These are phyloP conservation scores for Kregervanrija delftensis DNA, from an alignment of 805 yeast genomes.

Conservation along the genomic window DNA sequence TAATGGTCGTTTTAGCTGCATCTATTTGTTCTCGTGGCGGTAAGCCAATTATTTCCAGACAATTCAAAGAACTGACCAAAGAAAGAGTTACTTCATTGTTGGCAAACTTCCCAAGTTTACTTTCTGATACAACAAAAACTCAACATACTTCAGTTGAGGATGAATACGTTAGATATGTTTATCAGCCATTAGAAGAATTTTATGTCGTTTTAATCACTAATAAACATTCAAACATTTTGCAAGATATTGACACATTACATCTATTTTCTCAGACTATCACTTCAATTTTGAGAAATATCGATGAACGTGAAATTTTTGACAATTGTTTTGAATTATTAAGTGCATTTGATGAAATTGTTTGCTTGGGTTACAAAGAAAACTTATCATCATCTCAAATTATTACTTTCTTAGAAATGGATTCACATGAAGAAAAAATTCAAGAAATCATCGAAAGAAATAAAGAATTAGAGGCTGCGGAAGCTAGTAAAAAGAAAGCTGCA, in stretches of 20 bases:
- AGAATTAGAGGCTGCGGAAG: constrained; percentile 95
- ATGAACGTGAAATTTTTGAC: constrained; percentile 75
- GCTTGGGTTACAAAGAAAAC: constrained; percentile 85
- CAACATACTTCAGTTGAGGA: constrained; percentile 95
- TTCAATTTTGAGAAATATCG: constrained; percentile 60
- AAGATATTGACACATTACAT: constrained; percentile 89
- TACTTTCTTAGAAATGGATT: constrained; percentile 93
- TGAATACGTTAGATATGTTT: constrained; percentile 85
- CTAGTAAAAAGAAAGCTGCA: constrained; percentile 91
- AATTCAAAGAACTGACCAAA: constrained; percentile 76
- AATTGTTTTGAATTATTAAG: constrained; percentile 83
- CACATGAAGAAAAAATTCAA: constrained; percentile 97
- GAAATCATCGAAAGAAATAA: constrained; percentile 96
- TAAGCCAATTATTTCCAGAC: constrained; percentile 86
- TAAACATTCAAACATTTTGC: constrained; percentile 83
- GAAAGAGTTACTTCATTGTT: constrained; percentile 82
- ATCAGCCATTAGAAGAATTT: constrained; percentile 91
- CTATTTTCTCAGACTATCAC: constrained; percentile 78
- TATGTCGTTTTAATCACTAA: constrained; percentile 89
- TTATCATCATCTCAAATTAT: constrained; percentile 73
- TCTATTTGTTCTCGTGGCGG: constrained; percentile 93
- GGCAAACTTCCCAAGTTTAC: constrained; percentile 77
- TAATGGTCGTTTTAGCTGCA: constrained; percentile 82
- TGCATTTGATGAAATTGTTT: constrained; percentile 91
- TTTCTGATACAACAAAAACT: constrained; percentile 55